Conservation (phyloP, 129 eudicot genomes). For the Smallanthus sonchifolius region DNA sequence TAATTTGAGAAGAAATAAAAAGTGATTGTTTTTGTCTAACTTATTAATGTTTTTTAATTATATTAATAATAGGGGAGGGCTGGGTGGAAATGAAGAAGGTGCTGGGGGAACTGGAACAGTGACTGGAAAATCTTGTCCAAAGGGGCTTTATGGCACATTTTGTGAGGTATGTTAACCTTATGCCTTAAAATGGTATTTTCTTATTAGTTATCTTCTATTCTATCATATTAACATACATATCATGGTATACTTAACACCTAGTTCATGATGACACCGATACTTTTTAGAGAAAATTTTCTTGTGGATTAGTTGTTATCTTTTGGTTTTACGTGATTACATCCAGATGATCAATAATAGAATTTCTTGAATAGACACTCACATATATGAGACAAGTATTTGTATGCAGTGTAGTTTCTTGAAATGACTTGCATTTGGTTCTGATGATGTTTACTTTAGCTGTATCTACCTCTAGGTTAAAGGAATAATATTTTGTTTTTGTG, state of each 20-base stretch:
- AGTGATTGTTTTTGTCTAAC: background rate
- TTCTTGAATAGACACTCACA: constrained; percentile 8
- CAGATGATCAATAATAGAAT: background rate
- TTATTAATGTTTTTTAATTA: constrained; percentile 7
- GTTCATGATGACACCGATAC: background rate
- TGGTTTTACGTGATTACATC: background rate
- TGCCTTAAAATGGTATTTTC: background rate
- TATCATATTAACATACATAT: background rate
- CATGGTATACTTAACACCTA: constrained; percentile 2
- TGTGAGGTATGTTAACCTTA: constrained; percentile 53
- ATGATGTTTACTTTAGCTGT: background rate
- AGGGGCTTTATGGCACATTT: constrained; percentile 84
- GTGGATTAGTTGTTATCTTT: background rate
- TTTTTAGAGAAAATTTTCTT: background rate
- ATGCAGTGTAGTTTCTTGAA: background rate
- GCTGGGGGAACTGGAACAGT: constrained; percentile 65
- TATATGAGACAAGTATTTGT: constrained; percentile 7
- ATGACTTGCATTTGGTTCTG: constrained; percentile 19
- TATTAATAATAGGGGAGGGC: constrained; percentile 53
- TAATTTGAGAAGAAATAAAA: background rate
- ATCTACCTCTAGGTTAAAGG: constrained; percentile 3
- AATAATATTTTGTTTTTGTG: background rate
- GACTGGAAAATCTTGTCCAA: constrained; percentile 78
- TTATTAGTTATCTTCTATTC: constrained; percentile 5
- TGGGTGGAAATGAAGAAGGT: constrained; percentile 45